Evolutionary conservation across 106 monocot genomes (phyloP), one percentile per base, ranked within the genome.

Genomic region (Narthecium ossifragum): DNA sequence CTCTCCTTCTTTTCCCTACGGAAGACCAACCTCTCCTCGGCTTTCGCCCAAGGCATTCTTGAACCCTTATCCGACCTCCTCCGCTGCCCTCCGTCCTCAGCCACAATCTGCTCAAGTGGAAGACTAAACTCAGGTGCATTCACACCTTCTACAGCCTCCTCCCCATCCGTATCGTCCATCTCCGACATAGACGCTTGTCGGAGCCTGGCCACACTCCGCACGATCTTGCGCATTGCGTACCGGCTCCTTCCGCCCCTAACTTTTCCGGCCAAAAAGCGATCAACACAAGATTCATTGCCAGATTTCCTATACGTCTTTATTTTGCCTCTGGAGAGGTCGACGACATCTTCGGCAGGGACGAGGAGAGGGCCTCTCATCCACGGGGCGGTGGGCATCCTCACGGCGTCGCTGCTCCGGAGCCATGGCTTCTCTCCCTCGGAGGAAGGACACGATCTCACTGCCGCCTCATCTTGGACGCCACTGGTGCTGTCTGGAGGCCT

Each of bases 381-480:
- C 12, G 92, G 92, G n/a, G 92, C 75, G 0, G 81, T 73, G 46
- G 92, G 87, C 73, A 82, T 69, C 57, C 37, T 81, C 63, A 63
- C 48, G 46, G 34, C 8, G 50, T 55, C 46, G 28, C 24, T 37
- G 54, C 48, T 1, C 38, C 26, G 24, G 24, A 58, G 57, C 68
- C 76, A 80, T 49, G 75, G 71, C 21, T 36, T 62, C 27, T 62
- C 57, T 53, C 51, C 31, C 30, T n/a, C 18, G 37, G 63, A 37
- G 22, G 39, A 27, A 36, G 21, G 60, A 28, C n/a, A 34, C 7
- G 15, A 40, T 1, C 4, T 26, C 15, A 3, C n/a, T 3, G 7
- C 46, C 46, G 9, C 3, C 46, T n/a, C n/a, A 18, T 46, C n/a
- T 12, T 46, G 46, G 15, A 17, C 4, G 9, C n/a, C 3, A 12